Percentiles rank a stretch among this genome's conserved stretches.
These are phyloP conservation scores for Fusarium sp. DNA, from an alignment of 2,329 filamentous ascomycete species.

Conservation along the genomic window DNA sequence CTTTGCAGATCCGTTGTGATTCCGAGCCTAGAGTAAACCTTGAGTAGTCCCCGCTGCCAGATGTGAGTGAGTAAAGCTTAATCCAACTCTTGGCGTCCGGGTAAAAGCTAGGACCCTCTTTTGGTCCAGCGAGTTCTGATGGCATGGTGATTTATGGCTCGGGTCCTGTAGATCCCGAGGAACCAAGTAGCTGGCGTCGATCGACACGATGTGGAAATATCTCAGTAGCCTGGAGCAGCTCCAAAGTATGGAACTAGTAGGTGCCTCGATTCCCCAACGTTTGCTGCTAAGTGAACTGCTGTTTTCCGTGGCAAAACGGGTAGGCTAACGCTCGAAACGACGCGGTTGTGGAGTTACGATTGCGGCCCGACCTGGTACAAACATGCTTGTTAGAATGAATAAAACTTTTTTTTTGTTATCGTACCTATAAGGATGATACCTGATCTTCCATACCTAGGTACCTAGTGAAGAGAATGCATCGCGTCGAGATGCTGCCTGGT, in stretches of 20 bases:
- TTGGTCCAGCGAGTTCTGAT: background rate
- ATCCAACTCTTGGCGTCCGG: background rate
- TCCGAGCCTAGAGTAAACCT: constrained; percentile 10
- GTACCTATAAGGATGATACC: background rate
- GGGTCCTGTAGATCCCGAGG: background rate
- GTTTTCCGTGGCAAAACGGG: constrained; percentile 20
- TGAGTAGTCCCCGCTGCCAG: background rate
- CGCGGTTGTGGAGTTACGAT: constrained; percentile 20
- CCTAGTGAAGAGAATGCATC: too few relatives aligned
- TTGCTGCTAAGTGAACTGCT: background rate
- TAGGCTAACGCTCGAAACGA: background rate
- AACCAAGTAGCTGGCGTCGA: background rate
- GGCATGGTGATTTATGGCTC: constrained; percentile 9
- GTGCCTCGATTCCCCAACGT: constrained; percentile 15
- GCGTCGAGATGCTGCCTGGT: background rate
- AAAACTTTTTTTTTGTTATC: too few relatives aligned
- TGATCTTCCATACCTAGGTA: too few relatives aligned
- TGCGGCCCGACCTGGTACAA: background rate
- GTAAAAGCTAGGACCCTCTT: background rate
- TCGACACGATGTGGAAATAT: constrained; percentile 12
- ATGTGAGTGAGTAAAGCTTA: background rate
- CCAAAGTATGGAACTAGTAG: background rate
- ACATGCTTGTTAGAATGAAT: background rate
- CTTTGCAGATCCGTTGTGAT: background rate
- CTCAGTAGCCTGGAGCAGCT: background rate